These are phyloP conservation scores for Trichomonascaceae sp. DNA, from an alignment of 1,139 yeast species.

Conservation along the genomic window DNA sequence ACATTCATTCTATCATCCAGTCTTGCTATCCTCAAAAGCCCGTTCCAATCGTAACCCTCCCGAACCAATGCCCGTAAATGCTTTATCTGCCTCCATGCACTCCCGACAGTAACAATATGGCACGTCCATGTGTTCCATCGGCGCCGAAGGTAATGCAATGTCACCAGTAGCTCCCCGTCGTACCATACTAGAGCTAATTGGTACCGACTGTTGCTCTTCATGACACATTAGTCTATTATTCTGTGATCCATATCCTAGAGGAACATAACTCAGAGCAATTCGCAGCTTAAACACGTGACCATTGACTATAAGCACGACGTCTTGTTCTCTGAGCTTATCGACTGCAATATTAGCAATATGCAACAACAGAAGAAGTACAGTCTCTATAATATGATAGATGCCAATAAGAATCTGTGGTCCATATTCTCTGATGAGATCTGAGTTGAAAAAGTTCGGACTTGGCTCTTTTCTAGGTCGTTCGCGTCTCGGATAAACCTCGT, in stretches of 20 bases:
- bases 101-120: background rate
- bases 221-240: background rate
- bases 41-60: background rate
- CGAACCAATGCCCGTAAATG: background rate
- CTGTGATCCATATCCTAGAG: background rate
- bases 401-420: constrained; percentile 1
- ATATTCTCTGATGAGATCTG: background rate
- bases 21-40: background rate
- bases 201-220: background rate
- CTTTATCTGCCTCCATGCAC: background rate
- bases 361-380: background rate
- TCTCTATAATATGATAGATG: background rate
- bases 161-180: background rate
- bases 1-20: too few species aligned
- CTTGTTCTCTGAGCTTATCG: constrained; percentile 3
- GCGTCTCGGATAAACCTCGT: background rate
- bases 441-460: background rate
- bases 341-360: background rate
- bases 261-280: background rate
- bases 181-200: background rate
- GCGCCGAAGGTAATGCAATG: background rate
- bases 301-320: constrained; percentile 2
- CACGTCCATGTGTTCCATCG: background rate
- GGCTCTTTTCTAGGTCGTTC: background rate
- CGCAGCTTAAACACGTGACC: background rate